These are phyloP conservation scores for Haematococcus lacustris DNA, from an alignment of 139 green algal genomes.

Conservation along the genomic window DNA sequence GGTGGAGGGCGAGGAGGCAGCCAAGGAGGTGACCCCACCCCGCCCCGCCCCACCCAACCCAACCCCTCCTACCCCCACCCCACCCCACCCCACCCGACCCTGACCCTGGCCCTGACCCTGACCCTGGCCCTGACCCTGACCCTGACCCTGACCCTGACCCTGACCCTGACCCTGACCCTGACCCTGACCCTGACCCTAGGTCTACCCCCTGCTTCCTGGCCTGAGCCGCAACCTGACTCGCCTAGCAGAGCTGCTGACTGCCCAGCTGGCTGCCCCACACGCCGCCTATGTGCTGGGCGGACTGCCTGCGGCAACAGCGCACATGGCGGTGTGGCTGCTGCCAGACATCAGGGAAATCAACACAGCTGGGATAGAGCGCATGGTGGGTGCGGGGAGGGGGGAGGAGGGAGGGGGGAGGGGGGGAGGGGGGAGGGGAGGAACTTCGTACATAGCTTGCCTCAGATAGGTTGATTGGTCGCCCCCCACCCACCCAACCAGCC, in stretches of 20 bases:
- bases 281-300: constrained; percentile 47
- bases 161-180: neutral
- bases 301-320: constrained; percentile 35
- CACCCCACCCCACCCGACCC: no score
- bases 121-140: no score
- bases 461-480: no score
- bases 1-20: constrained; percentile 41
- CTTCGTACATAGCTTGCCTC: no score
- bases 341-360: constrained; percentile 47
- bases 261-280: neutral
- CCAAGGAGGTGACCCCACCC: constrained; percentile 39
- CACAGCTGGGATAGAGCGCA: constrained; percentile 43
- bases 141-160: no score
- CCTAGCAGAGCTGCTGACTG: no score
- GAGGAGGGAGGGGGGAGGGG: no score
- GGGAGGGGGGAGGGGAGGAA: no score
- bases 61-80: neutral
- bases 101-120: no score
- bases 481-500: no score
- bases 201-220: neutral
- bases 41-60: constrained; percentile 9
- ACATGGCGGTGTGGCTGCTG: constrained; percentile 53
- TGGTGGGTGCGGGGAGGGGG: constrained; percentile 19
- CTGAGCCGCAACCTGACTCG: no score
- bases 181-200: neutral